A percentile compares a stretch with the other conserved stretches of the same genome.
Evolutionary conservation across 345 rosid species (phyloP).

Genomic region (Jatropha curcas): DNA sequence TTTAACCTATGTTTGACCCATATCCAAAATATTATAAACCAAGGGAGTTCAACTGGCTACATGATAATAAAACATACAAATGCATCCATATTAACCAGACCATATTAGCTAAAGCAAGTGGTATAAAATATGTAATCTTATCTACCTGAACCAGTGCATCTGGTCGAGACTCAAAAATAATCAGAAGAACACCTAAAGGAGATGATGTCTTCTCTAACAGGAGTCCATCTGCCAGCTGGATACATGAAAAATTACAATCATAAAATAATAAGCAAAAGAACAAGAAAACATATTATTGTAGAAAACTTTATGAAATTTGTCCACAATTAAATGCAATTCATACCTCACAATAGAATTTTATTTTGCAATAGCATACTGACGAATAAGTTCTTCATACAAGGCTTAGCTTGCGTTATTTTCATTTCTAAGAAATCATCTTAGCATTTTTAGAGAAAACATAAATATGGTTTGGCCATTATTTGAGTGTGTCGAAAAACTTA

Average conservation of each 20-base stretch:
- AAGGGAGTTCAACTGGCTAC: neutral
- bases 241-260: constrained; percentile 23
- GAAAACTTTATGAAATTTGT: neutral
- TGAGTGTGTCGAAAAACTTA: neutral
- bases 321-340: no score
- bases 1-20: neutral
- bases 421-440: neutral
- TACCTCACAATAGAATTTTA: neutral
- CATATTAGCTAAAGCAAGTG: neutral
- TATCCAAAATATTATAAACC: neutral
- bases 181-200: constrained; percentile 93
- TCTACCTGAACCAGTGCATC: constrained; percentile 96
- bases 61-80: neutral
- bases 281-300: neutral
- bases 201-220: constrained; percentile 90
- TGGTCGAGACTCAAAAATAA: constrained; percentile 96
- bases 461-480: neutral
- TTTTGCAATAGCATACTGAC: neutral
- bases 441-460: neutral
- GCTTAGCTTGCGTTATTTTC: neutral
- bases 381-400: neutral
- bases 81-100: neutral
- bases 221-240: constrained; percentile 94
- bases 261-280: constrained; percentile 1
- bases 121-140: neutral